Evolutionary conservation across 2,329 filamentous ascomycete species (phyloP), one percentile per base, ranked within the genome.

Genomic region (Aspergillus latus): DNA sequence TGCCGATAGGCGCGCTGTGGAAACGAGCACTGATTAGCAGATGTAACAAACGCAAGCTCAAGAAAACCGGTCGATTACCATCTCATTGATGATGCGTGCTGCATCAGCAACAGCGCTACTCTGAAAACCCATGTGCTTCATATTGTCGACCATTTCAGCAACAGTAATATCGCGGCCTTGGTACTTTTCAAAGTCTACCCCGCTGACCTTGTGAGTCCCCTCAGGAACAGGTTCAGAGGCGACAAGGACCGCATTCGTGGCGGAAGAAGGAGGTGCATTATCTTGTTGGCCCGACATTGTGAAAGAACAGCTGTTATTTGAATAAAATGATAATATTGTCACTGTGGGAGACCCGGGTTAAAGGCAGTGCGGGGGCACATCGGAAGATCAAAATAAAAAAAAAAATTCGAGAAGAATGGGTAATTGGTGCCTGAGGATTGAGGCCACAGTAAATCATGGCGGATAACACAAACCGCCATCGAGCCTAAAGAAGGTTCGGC

Each of bases 11-110:
- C 82, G 70, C 91, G 84, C 90, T 58, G 47, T 21, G 21, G 21
- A 21, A 44, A 68, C 50, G 32, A 44, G 15, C 26, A 60, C 30
- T 2, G 26, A 46, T 58, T 28, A 58, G 56, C 15, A 11, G 40
- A 13, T 1, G 10, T 5, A 13, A 29, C 5, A 37, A n/a, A 13
- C 15, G 13, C 37, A 56, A 43, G 26, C 2, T 43, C n/a, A 2
- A 9, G 21, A 21, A 21, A 21, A 30, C 3, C 10, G 36, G 7
- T 16, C 37, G 32, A 60, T 61, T 79, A 96, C 92, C 94, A 99
- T 99, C 60, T 90, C 87, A 70, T 99, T 94, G 72, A 99, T 92
- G 68, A 97, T 96, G 58, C 89, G 83, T 60, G 94, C 87, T 10
- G 93, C 94, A 68, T 96, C 90, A 34, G 87, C 88, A 64, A 97